phyloP scores from a whole-genome alignment of 768 basidiomycete species.

The Scleroderma bovista region DNA sequence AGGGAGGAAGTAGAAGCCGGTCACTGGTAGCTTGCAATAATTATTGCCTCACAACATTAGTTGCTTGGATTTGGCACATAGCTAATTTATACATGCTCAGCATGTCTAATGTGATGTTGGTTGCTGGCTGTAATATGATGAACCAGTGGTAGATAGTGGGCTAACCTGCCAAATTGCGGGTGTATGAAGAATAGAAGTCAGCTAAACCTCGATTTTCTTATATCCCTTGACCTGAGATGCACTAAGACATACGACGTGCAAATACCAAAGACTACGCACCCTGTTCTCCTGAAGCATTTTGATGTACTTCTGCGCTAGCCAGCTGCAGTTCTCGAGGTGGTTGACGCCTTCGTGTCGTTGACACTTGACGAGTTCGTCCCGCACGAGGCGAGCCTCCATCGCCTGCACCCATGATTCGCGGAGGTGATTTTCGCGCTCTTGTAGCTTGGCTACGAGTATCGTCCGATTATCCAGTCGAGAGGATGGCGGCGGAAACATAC shows the following conservation, averaged over 20 bases:
- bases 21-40: not conserved
- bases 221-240: slow-evolving; percentile 72
- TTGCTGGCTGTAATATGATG: not conserved
- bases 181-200: not conserved
- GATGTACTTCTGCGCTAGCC: slow-evolving; percentile 78
- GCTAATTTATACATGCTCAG: slow-evolving; percentile 7
- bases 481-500: slow-evolving; percentile 10
- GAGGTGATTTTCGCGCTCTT: slow-evolving; percentile 68
- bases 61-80: not conserved
- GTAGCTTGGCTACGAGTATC: slow-evolving; percentile 45
- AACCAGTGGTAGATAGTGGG: no score
- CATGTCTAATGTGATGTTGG: not conserved
- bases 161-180: no score
- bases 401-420: slow-evolving; percentile 92
- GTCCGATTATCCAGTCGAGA: not conserved
- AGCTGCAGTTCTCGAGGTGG: slow-evolving; percentile 83
- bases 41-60: no score
- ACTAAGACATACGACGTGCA: not conserved
- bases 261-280: slow-evolving; percentile 42
- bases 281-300: slow-evolving; percentile 73
- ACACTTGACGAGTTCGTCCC: slow-evolving; percentile 85
- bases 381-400: slow-evolving; percentile 88
- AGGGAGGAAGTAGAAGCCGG: slow-evolving; percentile 43
- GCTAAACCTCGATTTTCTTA: slow-evolving; percentile 63
- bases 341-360: slow-evolving; percentile 89